phyloP scores from a whole-genome alignment of 192 early-diverging fungal genomes.

The Jimgerdemannia lactiflua region DNA sequence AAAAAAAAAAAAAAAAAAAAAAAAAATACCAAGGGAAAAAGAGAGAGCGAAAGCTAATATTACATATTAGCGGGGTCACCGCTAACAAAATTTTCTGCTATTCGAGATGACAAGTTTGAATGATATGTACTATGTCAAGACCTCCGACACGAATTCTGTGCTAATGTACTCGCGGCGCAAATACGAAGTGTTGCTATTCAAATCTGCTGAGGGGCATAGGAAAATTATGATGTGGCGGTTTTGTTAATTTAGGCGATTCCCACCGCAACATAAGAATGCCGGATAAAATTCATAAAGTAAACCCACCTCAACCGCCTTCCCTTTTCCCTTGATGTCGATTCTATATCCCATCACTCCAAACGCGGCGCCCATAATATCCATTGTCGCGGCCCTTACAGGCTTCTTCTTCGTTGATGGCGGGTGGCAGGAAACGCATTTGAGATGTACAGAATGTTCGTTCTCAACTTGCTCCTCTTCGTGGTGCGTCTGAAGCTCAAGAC shows the following conservation, averaged over 20 bases:
- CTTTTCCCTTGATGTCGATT: neutral
- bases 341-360: neutral
- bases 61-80: neutral
- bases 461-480: neutral
- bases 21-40: too few relatives aligned
- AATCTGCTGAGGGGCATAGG: too few relatives aligned
- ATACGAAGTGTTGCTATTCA: too few relatives aligned
- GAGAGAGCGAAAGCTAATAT: neutral
- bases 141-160: neutral
- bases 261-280: neutral
- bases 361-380: neutral
- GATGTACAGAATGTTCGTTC: neutral
- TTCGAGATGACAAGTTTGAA: neutral
- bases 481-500: constrained; percentile 27
- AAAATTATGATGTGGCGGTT: too few relatives aligned
- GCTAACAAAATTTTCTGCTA: too few relatives aligned
- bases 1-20: too few relatives aligned
- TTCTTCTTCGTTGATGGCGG: neutral
- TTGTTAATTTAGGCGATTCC: too few relatives aligned
- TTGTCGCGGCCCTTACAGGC: neutral
- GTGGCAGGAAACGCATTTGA: neutral
- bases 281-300: neutral
- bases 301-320: neutral
- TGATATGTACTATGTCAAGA: neutral
- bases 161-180: too few relatives aligned